Percentiles rank a stretch among this genome's conserved stretches.
Evolutionary conservation across 768 basidiomycete genomes (phyloP).

Genomic region (Tulasnella calospora): DNA sequence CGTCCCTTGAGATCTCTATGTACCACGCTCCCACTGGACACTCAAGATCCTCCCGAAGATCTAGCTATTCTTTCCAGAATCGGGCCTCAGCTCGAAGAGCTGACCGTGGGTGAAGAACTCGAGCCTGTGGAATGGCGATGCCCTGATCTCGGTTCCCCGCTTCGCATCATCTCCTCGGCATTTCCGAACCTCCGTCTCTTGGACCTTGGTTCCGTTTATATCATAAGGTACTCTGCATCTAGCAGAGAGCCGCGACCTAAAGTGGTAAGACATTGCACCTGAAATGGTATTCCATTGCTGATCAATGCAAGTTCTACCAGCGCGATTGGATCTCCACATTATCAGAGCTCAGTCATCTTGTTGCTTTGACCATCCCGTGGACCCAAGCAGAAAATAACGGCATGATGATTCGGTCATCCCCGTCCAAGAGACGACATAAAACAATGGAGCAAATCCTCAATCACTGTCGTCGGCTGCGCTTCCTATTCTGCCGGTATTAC

Average conservation of each 20-base stretch:
- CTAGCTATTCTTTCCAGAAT: neutral
- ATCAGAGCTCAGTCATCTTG: neutral
- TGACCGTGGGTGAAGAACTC: neutral
- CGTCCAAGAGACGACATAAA: neutral
- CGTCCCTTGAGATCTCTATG: neutral
- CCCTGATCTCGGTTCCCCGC: neutral
- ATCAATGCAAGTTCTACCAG: neutral
- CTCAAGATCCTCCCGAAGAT: neutral
- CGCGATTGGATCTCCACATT: neutral
- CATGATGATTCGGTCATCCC: neutral
- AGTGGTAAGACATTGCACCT: neutral
- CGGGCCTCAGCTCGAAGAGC: neutral
- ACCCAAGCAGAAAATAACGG: neutral
- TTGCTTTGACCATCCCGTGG: neutral
- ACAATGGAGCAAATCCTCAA: neutral
- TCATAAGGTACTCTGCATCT: neutral
- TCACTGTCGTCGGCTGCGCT: neutral
- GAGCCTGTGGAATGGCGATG: neutral
- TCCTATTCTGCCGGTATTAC: neutral
- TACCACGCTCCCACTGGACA: neutral
- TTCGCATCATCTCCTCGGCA: neutral
- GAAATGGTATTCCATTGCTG: neutral
- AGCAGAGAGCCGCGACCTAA: neutral
- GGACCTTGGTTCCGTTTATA: neutral
- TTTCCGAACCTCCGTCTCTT: neutral